A percentile compares a stretch with the other conserved stretches of the same genome.
Conservation (phyloP, 768 basidiomycete genomes). For the Tulasnella sp. region DNA sequence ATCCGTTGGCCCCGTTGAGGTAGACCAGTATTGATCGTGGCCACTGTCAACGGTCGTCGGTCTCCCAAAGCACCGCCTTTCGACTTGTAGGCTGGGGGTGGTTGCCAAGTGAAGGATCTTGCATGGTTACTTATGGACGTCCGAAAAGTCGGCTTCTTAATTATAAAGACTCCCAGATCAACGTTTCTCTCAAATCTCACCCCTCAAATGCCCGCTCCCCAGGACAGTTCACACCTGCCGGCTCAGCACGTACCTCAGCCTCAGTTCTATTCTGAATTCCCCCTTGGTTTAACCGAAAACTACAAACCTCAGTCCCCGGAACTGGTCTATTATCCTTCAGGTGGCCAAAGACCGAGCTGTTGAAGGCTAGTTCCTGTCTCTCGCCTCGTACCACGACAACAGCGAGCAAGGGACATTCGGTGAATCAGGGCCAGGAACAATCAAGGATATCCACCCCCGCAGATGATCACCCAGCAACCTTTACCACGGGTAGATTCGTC, state of each 20-base stretch:
- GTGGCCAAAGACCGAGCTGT: neutral
- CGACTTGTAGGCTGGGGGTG: neutral
- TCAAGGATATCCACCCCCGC: too few species aligned
- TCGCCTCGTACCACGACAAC: too few species aligned
- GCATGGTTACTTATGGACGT: slow-evolving; percentile 4
- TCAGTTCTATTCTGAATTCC: neutral
- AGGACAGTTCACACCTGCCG: neutral
- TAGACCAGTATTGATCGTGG: neutral
- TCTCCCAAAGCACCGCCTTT: neutral
- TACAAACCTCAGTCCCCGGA: neutral
- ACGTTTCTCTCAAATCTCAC: neutral
- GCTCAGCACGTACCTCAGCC: neutral
- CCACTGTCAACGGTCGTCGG: neutral
- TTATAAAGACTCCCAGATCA: neutral
- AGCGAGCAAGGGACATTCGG: too few species aligned
- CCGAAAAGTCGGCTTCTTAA: neutral
- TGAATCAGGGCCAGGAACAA: too few species aligned
- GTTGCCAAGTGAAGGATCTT: neutral
- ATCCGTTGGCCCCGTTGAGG: neutral
- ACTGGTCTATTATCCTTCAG: neutral
- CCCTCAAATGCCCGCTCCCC: neutral
- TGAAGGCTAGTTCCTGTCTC: too few species aligned
- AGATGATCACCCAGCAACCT: too few species aligned
- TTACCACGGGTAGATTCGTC: too few species aligned
- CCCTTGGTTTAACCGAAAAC: neutral